These are phyloP conservation scores for Clathrospora elynae DNA, from an alignment of 2,329 filamentous ascomycete species.

Conservation along the genomic window DNA sequence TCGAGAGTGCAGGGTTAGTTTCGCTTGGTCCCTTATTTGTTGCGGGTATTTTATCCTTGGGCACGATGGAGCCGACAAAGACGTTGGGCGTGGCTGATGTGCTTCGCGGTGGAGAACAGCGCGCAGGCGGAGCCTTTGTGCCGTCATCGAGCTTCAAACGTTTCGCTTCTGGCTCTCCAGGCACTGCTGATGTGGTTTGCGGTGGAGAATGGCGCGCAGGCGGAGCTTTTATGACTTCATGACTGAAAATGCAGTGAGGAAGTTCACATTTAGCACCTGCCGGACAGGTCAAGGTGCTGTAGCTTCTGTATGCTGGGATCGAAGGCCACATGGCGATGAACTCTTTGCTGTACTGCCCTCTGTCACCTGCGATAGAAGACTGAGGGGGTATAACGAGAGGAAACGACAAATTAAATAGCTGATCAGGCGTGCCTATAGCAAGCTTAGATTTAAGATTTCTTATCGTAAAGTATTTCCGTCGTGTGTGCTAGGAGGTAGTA, in stretches of 20 bases:
- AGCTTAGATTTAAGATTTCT: no score
- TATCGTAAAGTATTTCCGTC: no score
- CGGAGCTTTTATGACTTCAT: slow-evolving; percentile 45
- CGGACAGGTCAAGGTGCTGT: slow-evolving; percentile 54
- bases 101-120: slow-evolving; percentile 1
- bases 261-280: slow-evolving; percentile 56
- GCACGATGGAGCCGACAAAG: slow-evolving; percentile 34
- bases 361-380: no score
- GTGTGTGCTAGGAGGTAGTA: no score
- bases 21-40: slow-evolving; percentile 12
- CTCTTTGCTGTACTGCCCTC: no score
- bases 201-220: slow-evolving; percentile 3
- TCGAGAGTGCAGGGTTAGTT: slow-evolving; percentile 2
- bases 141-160: slow-evolving; percentile 38
- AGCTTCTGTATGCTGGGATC: slow-evolving; percentile 30
- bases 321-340: slow-evolving; percentile 40
- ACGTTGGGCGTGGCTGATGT: slow-evolving; percentile 16
- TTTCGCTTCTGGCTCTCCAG: slow-evolving; percentile 31
- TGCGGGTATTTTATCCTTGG: slow-evolving; percentile 16
- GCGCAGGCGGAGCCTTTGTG: slow-evolving; percentile 12
- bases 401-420: no score
- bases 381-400: no score
- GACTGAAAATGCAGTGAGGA: slow-evolving; percentile 64
- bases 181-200: slow-evolving; percentile 3
- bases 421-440: no score